Percentiles rank a stretch among this genome's conserved stretches.
These are phyloP conservation scores for Crotalaria pallida DNA, from an alignment of 306 rosid genomes.

Conservation along the genomic window DNA sequence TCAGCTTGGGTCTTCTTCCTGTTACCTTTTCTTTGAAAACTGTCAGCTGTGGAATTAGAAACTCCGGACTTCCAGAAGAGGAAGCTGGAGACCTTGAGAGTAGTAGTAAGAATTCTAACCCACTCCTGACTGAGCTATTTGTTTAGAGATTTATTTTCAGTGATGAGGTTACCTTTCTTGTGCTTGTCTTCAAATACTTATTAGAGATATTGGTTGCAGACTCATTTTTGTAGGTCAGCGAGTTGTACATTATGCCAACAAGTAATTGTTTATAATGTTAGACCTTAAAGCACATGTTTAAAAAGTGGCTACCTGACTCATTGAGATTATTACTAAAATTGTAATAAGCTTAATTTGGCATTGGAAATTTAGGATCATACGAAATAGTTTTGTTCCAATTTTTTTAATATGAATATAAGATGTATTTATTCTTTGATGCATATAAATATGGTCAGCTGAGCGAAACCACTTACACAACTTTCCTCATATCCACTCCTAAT, in stretches of 20 bases:
- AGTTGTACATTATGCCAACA: neutral
- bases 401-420: neutral
- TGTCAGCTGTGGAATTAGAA: conserved; percentile 79
- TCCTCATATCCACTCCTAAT: neutral
- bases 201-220: neutral
- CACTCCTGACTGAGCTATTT: neutral
- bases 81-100: conserved; percentile 69
- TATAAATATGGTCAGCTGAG: neutral
- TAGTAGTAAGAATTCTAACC: conserved; percentile 54
- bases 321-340: neutral
- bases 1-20: conserved; percentile 93
- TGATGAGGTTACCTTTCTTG: neutral
- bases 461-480: neutral
- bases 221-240: neutral
- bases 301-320: neutral
- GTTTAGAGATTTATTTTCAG: conserved; percentile 10
- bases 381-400: neutral
- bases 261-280: neutral
- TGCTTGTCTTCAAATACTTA: conserved; percentile 12
- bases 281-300: neutral
- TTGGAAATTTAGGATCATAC: neutral
- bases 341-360: neutral
- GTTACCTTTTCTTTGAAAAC: conserved; percentile 74
- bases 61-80: conserved; percentile 72
- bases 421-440: neutral